Evolutionary conservation across 2,329 filamentous ascomycete genomes (phyloP).

Genomic region (Simplicillium sp.): DNA sequence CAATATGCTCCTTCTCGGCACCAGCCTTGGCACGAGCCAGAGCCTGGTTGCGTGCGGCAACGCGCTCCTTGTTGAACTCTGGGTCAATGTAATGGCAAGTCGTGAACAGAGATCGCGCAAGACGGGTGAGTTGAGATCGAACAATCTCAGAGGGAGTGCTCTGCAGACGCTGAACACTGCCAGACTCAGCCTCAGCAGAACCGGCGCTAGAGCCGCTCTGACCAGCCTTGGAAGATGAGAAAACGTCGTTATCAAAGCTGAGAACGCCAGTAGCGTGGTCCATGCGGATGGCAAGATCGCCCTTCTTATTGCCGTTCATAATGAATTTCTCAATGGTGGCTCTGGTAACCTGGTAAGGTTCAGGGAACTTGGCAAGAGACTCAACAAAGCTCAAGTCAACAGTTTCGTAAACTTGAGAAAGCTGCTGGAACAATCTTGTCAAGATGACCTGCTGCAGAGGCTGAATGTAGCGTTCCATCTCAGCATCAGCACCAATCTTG

Average conservation of each 20-base stretch:
- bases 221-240: conserved; percentile 89
- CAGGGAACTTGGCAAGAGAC: conserved; percentile 88
- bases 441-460: conserved; percentile 98
- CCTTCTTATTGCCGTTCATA: conserved; percentile 99
- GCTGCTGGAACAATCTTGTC: conserved; percentile 94
- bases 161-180: conserved; percentile 87
- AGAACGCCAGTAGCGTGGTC: conserved; percentile 92
- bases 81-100: conserved; percentile 96
- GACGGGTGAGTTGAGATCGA: conserved; percentile 82
- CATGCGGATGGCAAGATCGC: conserved; percentile 90
- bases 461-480: conserved; percentile 95
- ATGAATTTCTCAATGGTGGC: conserved; percentile 99
- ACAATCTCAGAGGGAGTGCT: conserved; percentile 98
- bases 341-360: conserved; percentile 86
- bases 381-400: conserved; percentile 92
- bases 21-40: conserved; percentile 76
- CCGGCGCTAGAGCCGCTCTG: conserved; percentile 77
- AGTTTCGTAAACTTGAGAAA: conserved; percentile 98
- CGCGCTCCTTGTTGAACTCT: conserved; percentile 71
- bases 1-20: conserved; percentile 83
- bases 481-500: conserved; percentile 85
- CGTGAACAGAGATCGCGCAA: conserved; percentile 83
- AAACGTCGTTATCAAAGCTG: conserved; percentile 96
- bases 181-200: conserved; percentile 76
- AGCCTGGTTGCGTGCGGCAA: conserved; percentile 70